Base-by-base conservation (phyloP, 495 filamentous ascomycete species). In the Extremus antarcticus region DNA sequence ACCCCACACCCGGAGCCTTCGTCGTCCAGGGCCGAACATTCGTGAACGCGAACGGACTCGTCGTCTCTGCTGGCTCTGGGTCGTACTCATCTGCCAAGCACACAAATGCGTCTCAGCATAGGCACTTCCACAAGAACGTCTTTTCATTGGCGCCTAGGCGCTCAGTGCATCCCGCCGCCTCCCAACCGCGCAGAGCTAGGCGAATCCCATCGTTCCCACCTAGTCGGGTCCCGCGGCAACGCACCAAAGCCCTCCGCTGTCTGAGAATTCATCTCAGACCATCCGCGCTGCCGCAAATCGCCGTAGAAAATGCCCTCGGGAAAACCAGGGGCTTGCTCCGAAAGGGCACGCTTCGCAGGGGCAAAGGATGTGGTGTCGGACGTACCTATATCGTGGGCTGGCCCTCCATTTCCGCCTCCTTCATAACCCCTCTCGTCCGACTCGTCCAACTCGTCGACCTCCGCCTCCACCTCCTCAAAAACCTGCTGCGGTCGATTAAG, bases 371-470 rank as follows among this genome's bases (percentile, higher is more conserved):
- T 4, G 16, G 16, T 11, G 17, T 16, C 15, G 13, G 52, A 61
- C 59, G 55, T 62, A 62, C 59, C 59, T 57, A 58, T 51, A 43
- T 62, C 58, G 15, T 61, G 10, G 7, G 46, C 8, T 3, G 43
- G 13, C 24, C 3, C 35, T 10, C 23, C 24, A 4, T 48, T 17
- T 2, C n/a, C n/a, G n/a, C n/a, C n/a, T n/a, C n/a, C n/a, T n/a
- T n/a, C n/a, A n/a, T n/a, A n/a, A n/a, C n/a, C n/a, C n/a, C n/a
- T n/a, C n/a, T n/a, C n/a, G n/a, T n/a, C n/a, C n/a, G n/a, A n/a
- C n/a, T n/a, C n/a, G n/a, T n/a, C n/a, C n/a, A n/a, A n/a, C n/a
- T n/a, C n/a, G n/a, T n/a, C 51, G 3, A 24, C 21, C 16, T 32
- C 51, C 32, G 8, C 43, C 8, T 17, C 43, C 15, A 40, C n/a